A percentile compares a stretch with the other conserved stretches of the same genome.
phyloP scores from a whole-genome alignment of 2,329 filamentous ascomycete species.

The Apiospora kogelbergensis region DNA sequence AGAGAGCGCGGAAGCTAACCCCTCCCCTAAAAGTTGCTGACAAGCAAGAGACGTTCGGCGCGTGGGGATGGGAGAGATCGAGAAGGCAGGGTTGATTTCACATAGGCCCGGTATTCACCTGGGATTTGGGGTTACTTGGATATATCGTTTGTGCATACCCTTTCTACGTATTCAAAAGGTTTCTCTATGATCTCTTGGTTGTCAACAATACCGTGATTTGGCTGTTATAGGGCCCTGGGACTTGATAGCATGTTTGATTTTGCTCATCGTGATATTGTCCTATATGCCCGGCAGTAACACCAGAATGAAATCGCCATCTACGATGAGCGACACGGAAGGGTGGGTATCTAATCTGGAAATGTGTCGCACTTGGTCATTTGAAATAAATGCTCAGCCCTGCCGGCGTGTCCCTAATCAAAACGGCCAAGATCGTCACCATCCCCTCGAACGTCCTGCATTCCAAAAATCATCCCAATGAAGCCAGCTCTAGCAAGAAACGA shows the following conservation, averaged over 20 bases:
- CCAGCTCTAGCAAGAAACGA: background rate
- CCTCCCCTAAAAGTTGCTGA: background rate
- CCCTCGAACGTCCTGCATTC: background rate
- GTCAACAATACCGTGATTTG: background rate
- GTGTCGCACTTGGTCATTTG: background rate
- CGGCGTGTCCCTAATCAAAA: background rate
- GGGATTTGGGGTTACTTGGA: background rate
- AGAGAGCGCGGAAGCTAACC: background rate
- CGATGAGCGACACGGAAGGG: background rate
- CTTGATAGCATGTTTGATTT: background rate
- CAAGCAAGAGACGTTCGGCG: background rate
- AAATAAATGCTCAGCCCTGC: background rate
- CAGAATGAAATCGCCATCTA: background rate
- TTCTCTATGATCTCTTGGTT: background rate
- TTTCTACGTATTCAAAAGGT: background rate
- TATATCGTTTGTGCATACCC: slow-evolving; percentile 11
- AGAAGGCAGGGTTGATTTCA: background rate
- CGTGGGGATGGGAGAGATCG: background rate
- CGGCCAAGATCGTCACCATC: background rate
- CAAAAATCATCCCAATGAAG: background rate
- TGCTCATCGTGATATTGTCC: too few species aligned
- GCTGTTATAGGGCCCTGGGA: too few species aligned
- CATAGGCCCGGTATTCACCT: slow-evolving; percentile 3
- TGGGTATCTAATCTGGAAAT: background rate
- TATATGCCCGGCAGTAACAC: background rate